Evolutionary conservation across 495 filamentous ascomycete genomes (phyloP).

Genomic region (Podospora fimiseda): DNA sequence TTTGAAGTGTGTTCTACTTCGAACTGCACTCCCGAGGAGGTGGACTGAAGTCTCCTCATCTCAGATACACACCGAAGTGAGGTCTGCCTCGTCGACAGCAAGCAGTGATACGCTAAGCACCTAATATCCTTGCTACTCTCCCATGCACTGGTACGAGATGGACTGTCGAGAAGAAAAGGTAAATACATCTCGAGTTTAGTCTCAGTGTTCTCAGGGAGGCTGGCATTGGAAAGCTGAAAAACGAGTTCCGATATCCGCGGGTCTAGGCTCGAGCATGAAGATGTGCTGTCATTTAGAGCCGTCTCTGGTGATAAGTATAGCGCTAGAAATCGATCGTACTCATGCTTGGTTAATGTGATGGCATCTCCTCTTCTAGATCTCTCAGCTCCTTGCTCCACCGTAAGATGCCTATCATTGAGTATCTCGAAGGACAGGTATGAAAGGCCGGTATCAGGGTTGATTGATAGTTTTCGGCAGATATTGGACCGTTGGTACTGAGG

Average conservation of each 20-base stretch:
- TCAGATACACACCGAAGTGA: conserved; percentile 18
- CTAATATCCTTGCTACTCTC: conserved; percentile 47
- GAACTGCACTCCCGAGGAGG: conserved; percentile 16
- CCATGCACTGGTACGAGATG: conserved; percentile 58
- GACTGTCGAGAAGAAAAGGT: conserved; percentile 53
- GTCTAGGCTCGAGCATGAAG: conserved; percentile 27
- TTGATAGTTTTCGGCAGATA: conserved; percentile 33
- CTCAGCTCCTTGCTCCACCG: conserved; percentile 25
- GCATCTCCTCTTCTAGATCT: conserved; percentile 19
- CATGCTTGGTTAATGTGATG: conserved; percentile 4
- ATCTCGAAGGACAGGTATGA: conserved; percentile 36
- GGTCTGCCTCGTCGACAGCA: conserved; percentile 34
- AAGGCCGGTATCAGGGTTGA: conserved; percentile 21
- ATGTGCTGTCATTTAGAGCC: neutral
- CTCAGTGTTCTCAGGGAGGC: conserved; percentile 3
- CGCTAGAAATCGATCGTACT: conserved; percentile 38
- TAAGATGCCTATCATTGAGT: conserved; percentile 23
- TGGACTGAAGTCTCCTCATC: conserved; percentile 24
- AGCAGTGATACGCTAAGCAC: conserved; percentile 51
- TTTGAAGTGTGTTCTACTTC: conserved; percentile 5
- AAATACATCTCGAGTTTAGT: conserved; percentile 46
- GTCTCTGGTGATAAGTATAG: conserved; percentile 35
- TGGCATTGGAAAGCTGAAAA: neutral
- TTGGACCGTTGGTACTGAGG: conserved; percentile 29
- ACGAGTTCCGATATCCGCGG: conserved; percentile 45